Percentiles rank a stretch among this genome's conserved stretches.
These are phyloP conservation scores for Cubamyces sp. DNA, from an alignment of 768 basidiomycete species.

Conservation along the genomic window DNA sequence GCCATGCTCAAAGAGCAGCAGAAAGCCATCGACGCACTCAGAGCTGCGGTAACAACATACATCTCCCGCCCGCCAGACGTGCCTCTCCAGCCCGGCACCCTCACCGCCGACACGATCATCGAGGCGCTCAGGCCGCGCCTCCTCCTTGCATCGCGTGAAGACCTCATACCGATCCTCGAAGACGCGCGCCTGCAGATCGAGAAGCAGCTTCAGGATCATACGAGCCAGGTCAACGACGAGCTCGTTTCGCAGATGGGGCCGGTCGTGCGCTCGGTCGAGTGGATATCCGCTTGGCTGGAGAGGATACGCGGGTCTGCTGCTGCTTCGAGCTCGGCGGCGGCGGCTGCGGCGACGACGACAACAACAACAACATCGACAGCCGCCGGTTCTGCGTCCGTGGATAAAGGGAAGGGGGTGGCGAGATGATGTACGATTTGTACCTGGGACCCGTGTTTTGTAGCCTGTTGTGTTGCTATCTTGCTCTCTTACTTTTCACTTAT, in stretches of 20 bases:
- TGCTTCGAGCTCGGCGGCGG: not conserved
- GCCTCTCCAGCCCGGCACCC: slow-evolving; percentile 20
- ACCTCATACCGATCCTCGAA: slow-evolving; percentile 25
- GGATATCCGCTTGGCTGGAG: slow-evolving; percentile 28
- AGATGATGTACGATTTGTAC: not conserved
- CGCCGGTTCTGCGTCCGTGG: not conserved
- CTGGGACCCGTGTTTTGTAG: not conserved
- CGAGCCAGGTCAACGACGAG: slow-evolving; percentile 20
- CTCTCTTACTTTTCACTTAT: not conserved
- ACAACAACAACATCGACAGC: not conserved
- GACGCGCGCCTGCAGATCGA: slow-evolving; percentile 23
- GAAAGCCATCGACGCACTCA: slow-evolving; percentile 28
- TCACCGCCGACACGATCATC: slow-evolving; percentile 21
- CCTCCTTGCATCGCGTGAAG: slow-evolving; percentile 24
- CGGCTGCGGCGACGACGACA: not conserved
- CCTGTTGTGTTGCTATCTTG: not conserved
- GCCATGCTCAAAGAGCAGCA: slow-evolving; percentile 16
- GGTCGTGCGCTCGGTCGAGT: slow-evolving; percentile 26
- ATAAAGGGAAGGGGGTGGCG: slow-evolving; percentile 9
- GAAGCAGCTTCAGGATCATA: slow-evolving; percentile 26
- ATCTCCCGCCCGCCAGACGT: slow-evolving; percentile 15
- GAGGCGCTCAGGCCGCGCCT: slow-evolving; percentile 23
- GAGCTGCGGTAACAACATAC: slow-evolving; percentile 25
- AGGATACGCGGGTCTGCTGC: slow-evolving; percentile 4
- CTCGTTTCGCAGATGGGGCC: slow-evolving; percentile 26